phyloP scores from a whole-genome alignment of 1,139 yeast species.

The Pichiaceae sp. region DNA sequence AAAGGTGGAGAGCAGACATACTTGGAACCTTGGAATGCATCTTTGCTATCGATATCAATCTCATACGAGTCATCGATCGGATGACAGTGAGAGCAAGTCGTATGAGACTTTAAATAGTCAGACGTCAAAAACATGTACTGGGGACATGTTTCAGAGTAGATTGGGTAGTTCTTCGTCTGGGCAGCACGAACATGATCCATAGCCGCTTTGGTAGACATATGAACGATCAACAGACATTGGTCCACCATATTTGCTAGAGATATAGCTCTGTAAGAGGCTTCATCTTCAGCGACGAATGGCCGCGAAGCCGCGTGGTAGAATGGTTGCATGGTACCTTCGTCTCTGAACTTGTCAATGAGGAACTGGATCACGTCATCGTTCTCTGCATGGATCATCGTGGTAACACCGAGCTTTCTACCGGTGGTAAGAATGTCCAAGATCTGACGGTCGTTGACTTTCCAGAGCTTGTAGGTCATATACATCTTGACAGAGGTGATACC shows the following conservation, averaged over 20 bases:
- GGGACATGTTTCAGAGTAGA: slow-evolving; percentile 42
- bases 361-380: slow-evolving; percentile 37
- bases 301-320: slow-evolving; percentile 37
- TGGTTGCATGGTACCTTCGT: slow-evolving; percentile 30
- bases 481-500: slow-evolving; percentile 39
- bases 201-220: slow-evolving; percentile 37
- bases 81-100: slow-evolving; percentile 2
- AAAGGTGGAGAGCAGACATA: slow-evolving; percentile 42
- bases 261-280: slow-evolving; percentile 40
- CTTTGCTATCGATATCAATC: slow-evolving; percentile 12
- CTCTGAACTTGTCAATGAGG: slow-evolving; percentile 30
- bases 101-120: slow-evolving; percentile 26
- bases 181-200: slow-evolving; percentile 33
- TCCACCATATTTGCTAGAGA: slow-evolving; percentile 22
- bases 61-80: background rate
- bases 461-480: slow-evolving; percentile 38
- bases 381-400: slow-evolving; percentile 44
- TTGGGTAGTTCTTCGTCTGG: slow-evolving; percentile 31
- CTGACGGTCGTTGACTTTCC: slow-evolving; percentile 32
- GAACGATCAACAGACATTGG: slow-evolving; percentile 37
- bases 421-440: slow-evolving; percentile 30
- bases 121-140: slow-evolving; percentile 36
- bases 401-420: slow-evolving; percentile 32
- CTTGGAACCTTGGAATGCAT: slow-evolving; percentile 35
- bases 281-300: slow-evolving; percentile 38